Evolutionary conservation across 257 asterid species (phyloP).

Genomic region (Nyctanthes arbortristis): DNA sequence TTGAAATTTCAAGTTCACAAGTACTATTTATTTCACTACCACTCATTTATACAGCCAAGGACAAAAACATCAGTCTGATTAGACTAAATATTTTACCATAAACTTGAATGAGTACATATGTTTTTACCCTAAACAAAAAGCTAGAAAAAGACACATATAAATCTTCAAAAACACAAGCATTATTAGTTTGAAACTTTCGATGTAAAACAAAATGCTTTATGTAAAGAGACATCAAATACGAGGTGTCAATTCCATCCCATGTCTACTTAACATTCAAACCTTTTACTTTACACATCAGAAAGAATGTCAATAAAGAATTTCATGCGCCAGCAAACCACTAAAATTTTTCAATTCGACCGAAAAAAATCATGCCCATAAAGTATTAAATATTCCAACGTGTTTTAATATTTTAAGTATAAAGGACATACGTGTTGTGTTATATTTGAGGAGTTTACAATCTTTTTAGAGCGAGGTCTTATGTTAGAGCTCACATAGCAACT

Average conservation of each 20-base stretch:
- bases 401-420: neutral
- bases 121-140: neutral
- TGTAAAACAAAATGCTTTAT: slow-evolving; percentile 35
- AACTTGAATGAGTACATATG: neutral
- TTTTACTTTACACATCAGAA: slow-evolving; percentile 40
- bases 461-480: no score
- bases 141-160: slow-evolving; percentile 24
- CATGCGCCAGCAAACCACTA: slow-evolving; percentile 23
- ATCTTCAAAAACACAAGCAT: slow-evolving; percentile 41
- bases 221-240: slow-evolving; percentile 45
- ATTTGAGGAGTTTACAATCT: slow-evolving; percentile 6
- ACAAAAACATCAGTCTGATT: no score
- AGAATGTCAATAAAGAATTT: slow-evolving; percentile 20
- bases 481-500: no score
- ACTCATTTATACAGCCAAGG: no score
- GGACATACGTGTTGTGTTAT: slow-evolving; percentile 15
- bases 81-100: no score
- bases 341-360: neutral
- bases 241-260: slow-evolving; percentile 28
- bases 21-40: no score
- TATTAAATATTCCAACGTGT: neutral
- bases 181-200: slow-evolving; percentile 47
- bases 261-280: slow-evolving; percentile 20
- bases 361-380: slow-evolving; percentile 21
- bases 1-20: no score